Evolutionary conservation across 441 rosid genomes (phyloP), one percentile per base, ranked within the genome.

Genomic region (Populus trichocarpa): DNA sequence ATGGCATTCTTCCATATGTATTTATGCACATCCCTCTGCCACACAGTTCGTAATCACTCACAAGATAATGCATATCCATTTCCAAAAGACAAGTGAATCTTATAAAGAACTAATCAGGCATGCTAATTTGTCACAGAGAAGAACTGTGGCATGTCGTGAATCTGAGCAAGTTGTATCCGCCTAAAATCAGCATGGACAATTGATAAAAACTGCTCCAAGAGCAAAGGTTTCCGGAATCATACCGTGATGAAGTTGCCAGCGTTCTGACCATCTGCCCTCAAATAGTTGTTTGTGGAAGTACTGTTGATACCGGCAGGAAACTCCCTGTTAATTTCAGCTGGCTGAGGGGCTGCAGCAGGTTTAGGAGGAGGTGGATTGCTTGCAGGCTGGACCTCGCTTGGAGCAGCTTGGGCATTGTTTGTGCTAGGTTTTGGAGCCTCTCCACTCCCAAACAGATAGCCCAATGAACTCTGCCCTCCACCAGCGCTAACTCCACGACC

Each of bases 231-330:
- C 18, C 7, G 65, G 68, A 77, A 73, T 50, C 76, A 80, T 87
- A 93, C 99, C 85, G 93, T 95, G 81, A 95, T 75, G 85, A 95
- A 93, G 86, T 92, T 95, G 80, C 98, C 91, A 50, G 95, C 79
- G 86, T 95, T 95, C 83, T 90, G 97, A 77, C 97, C 94, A 83
- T 92, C 98, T 30, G 92, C 90, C 1, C 94, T 89, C 86, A 89
- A 67, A 79, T 95, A 89, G 77, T 93, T 95, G 88, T 92, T 95
- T 30, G 89, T 8, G 40, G 97, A 88, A 84, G 81, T 79, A 78
- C 92, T 89, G 76, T 87, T 91, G 73, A 93, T 90, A 67, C 99
- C 95, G 75, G 95, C 98, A 77, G 93, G 90, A 65, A 83, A 61
- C 80, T 86, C 88, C 80, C 87, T 90, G 77, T 35, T 74, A 38